A percentile compares a stretch with the other conserved stretches of the same genome.
Evolutionary conservation across 495 filamentous ascomycete species (phyloP).

Genomic region (Lineolata rhizophorae): DNA sequence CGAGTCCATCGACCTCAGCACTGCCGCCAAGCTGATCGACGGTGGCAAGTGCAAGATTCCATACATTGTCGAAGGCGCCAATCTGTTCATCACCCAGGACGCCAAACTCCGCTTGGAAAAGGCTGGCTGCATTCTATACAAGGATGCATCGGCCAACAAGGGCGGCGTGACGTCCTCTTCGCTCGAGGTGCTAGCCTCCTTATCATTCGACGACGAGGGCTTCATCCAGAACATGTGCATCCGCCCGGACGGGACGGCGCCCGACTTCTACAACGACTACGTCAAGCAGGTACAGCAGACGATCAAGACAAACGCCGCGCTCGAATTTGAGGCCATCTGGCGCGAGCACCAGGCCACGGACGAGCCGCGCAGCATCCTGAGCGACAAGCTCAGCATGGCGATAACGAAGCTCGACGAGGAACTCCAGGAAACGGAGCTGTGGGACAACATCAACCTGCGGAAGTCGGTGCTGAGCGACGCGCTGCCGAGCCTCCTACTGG

Average conservation of each 20-base stretch:
- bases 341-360: slow-evolving; percentile 70
- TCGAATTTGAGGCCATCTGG: slow-evolving; percentile 98
- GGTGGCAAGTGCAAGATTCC: slow-evolving; percentile 68
- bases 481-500: slow-evolving; percentile 58
- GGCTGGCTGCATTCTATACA: slow-evolving; percentile 84
- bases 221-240: slow-evolving; percentile 93
- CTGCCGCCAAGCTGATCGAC: slow-evolving; percentile 59
- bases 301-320: slow-evolving; percentile 69
- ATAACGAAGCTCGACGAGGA: slow-evolving; percentile 93
- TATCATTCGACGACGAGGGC: slow-evolving; percentile 75
- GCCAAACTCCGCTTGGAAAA: slow-evolving; percentile 86
- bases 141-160: slow-evolving; percentile 97
- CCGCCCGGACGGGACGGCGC: slow-evolving; percentile 48
- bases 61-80: slow-evolving; percentile 94
- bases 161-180: slow-evolving; percentile 97
- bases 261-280: slow-evolving; percentile 79
- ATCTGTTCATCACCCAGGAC: slow-evolving; percentile 97
- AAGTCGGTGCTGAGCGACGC: slow-evolving; percentile 65
- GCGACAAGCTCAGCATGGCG: slow-evolving; percentile 68
- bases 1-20: slow-evolving; percentile 84
- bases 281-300: slow-evolving; percentile 77
- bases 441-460: slow-evolving; percentile 63
- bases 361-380: slow-evolving; percentile 57
- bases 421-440: slow-evolving; percentile 76
- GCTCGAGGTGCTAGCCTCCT: slow-evolving; percentile 78